These are phyloP conservation scores for Solanum tarijense DNA, from an alignment of 257 asterid species.

Conservation along the genomic window DNA sequence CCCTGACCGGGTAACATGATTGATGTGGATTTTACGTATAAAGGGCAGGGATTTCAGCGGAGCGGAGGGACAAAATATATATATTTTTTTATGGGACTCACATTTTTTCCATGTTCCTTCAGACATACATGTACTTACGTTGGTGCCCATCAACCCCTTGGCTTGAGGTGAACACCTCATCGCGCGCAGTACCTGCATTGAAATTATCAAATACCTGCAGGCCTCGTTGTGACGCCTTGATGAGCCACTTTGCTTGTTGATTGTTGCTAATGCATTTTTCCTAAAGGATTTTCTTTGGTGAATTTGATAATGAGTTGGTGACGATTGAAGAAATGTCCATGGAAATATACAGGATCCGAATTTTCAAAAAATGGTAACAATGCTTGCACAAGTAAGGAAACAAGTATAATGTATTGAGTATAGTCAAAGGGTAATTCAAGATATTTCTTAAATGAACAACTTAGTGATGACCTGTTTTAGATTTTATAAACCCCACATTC, in stretches of 20 bases:
- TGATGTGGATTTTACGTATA: not conserved
- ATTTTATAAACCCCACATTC: not conserved
- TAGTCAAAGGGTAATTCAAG: not conserved
- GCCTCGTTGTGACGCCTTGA: not conserved
- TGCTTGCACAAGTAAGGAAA: not conserved
- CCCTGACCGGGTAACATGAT: not conserved
- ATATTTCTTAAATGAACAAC: not conserved
- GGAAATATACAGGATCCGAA: not conserved
- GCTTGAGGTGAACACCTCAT: not conserved
- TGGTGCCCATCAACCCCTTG: not conserved
- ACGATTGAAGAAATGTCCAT: not conserved
- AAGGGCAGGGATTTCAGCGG: not conserved
- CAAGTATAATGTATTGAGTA: not conserved
- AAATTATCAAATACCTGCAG: not conserved
- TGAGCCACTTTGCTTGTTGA: not conserved
- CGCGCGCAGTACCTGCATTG: not conserved
- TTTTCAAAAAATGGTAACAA: not conserved
- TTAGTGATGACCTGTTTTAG: not conserved
- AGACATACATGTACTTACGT: not conserved
- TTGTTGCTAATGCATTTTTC: not conserved
- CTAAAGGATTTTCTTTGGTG: not conserved
- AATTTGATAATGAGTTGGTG: not conserved
- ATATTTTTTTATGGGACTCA: not conserved
- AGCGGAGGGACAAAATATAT: not conserved
- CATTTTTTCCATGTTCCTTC: not conserved